phyloP scores from a whole-genome alignment of 331 rosid species.

The Acacia concinna region DNA sequence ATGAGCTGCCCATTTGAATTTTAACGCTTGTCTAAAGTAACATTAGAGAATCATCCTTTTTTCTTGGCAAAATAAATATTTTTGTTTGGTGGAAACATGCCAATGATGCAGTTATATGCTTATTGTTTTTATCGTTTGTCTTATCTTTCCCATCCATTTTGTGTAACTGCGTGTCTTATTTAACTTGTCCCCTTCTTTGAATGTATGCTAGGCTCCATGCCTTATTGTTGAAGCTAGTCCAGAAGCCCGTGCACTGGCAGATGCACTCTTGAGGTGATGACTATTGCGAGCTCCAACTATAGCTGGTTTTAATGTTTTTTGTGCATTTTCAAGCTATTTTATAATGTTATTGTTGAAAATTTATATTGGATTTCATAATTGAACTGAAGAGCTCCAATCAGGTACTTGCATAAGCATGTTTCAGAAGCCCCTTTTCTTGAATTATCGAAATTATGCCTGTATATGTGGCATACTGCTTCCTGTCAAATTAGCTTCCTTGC shows the following conservation, averaged over 20 bases:
- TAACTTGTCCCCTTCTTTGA: conserved; percentile 35
- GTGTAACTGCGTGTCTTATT: conserved; percentile 24
- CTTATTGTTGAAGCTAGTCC: conserved; percentile 84
- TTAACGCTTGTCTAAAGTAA: conserved; percentile 21
- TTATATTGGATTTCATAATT: conserved; percentile 22
- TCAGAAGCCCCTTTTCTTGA: not conserved
- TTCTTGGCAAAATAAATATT: not conserved
- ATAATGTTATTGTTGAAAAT: conserved; percentile 23
- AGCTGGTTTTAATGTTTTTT: conserved; percentile 1
- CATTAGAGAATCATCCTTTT: not conserved
- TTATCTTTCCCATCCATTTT: not conserved
- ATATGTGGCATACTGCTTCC: not conserved
- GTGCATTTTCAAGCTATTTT: conserved; percentile 22
- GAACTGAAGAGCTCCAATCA: conserved; percentile 8
- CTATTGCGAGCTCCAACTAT: no score
- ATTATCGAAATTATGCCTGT: conserved; percentile 6
- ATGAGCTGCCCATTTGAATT: conserved; percentile 25
- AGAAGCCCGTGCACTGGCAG: conserved; percentile 78
- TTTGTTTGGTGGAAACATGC: conserved; percentile 9
- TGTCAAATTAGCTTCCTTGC: conserved; percentile 24
- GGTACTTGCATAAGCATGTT: conserved; percentile 31
- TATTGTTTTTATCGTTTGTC: conserved; percentile 23
- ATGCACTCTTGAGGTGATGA: conserved; percentile 84
- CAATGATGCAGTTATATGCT: not conserved
- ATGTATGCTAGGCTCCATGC: conserved; percentile 76